phyloP scores from a whole-genome alignment of 1,139 yeast genomes.

The Suhomyces panamericanus region DNA sequence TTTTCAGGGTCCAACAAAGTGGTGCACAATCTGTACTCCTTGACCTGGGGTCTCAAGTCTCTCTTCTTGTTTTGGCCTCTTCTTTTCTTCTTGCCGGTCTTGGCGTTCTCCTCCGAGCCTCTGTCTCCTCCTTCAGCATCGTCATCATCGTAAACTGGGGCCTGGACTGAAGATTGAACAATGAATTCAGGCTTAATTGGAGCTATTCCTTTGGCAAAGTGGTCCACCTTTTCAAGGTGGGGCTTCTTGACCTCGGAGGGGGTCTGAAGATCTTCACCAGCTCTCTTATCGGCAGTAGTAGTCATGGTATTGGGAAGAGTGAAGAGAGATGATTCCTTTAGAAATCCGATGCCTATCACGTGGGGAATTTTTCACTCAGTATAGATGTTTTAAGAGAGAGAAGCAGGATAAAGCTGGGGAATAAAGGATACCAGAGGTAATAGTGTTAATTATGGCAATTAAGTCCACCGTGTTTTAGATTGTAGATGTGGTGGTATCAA shows the following conservation, averaged over 20 bases:
- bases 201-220: conserved; percentile 54
- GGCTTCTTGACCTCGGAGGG: conserved; percentile 25
- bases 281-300: conserved; percentile 19
- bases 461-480: too few relatives aligned
- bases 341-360: conserved; percentile 3
- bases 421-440: too few relatives aligned
- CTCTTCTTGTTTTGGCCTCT: conserved; percentile 92
- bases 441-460: too few relatives aligned
- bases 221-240: conserved; percentile 16
- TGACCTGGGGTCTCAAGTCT: conserved; percentile 71
- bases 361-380: conserved; percentile 1
- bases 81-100: conserved; percentile 40
- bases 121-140: conserved; percentile 51
- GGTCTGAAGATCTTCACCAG: conserved; percentile 19
- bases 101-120: conserved; percentile 30
- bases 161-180: conserved; percentile 27
- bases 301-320: conserved; percentile 6
- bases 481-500: too few relatives aligned
- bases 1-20: conserved; percentile 55
- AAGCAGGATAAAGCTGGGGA: too few relatives aligned
- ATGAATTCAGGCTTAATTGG: conserved; percentile 64
- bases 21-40: conserved; percentile 66
- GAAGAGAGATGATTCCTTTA: background rate
- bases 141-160: conserved; percentile 51
- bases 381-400: too few relatives aligned